phyloP scores from a whole-genome alignment of 1,284 basidiomycete genomes.

The Ustilago sp. region DNA sequence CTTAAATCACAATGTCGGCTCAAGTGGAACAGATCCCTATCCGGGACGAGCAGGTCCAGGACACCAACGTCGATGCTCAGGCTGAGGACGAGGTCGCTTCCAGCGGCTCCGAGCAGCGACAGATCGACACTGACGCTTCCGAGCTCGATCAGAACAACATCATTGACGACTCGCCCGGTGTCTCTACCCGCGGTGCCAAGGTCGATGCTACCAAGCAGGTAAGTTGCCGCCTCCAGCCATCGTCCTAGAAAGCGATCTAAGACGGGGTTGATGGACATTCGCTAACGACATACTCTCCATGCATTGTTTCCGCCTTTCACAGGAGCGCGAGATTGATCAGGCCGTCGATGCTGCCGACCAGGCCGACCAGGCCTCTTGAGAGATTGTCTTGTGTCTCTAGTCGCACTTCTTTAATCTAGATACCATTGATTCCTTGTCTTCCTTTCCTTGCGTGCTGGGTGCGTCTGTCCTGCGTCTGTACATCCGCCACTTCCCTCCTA shows the following conservation, averaged over 20 bases:
- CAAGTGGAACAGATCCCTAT: slow-evolving; percentile 47
- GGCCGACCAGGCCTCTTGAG: slow-evolving; percentile 28
- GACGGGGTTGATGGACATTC: no score
- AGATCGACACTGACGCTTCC: slow-evolving; percentile 39
- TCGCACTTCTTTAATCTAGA: neutral
- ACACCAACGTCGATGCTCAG: slow-evolving; percentile 52
- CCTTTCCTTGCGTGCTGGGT: neutral
- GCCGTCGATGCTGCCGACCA: slow-evolving; percentile 48
- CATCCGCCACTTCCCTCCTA: neutral
- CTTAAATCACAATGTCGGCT: slow-evolving; percentile 35
- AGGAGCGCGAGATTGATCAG: slow-evolving; percentile 54
- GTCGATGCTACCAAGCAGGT: slow-evolving; percentile 53
- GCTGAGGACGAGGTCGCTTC: slow-evolving; percentile 43
- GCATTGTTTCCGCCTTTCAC: neutral
- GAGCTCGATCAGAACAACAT: slow-evolving; percentile 54
- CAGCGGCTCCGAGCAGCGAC: slow-evolving; percentile 38
- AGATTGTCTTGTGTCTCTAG: neutral
- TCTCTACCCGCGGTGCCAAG: slow-evolving; percentile 52
- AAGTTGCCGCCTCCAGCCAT: slow-evolving; percentile 7
- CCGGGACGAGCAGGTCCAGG: slow-evolving; percentile 48
- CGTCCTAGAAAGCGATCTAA: neutral
- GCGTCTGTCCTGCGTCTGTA: neutral
- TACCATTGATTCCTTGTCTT: neutral
- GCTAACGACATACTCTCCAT: neutral
- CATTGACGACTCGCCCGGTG: slow-evolving; percentile 54